These are phyloP conservation scores for Salvia hispanica DNA, from an alignment of 257 asterid genomes.

Conservation along the genomic window DNA sequence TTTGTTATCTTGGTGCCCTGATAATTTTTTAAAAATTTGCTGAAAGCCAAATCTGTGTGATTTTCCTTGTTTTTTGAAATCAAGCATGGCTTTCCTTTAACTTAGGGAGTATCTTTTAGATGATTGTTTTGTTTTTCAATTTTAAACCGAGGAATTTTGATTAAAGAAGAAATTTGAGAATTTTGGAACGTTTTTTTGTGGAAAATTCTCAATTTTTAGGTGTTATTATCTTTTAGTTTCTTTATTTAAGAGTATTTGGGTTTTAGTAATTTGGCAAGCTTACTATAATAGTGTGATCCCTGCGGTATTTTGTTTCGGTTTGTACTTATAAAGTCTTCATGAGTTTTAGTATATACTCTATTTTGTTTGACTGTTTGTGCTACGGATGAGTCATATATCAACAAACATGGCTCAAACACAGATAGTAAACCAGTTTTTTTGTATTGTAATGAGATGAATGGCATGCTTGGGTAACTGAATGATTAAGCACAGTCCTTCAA, in stretches of 20 bases:
- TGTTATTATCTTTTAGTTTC: background rate
- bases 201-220: background rate
- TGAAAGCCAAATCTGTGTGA: background rate
- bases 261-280: background rate
- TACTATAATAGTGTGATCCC: background rate
- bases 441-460: constrained; percentile 7
- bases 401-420: background rate
- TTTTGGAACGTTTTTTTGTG: background rate
- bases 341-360: background rate
- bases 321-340: background rate
- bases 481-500: background rate
- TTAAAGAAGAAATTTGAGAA: background rate
- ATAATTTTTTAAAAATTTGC: background rate
- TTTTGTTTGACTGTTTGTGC: background rate
- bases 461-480: background rate
- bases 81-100: background rate
- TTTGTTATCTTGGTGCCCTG: background rate
- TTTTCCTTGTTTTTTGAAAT: background rate
- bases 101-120: background rate
- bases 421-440: background rate
- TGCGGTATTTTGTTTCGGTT: background rate
- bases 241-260: background rate
- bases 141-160: background rate
- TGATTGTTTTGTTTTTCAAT: background rate
- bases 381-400: background rate